A percentile compares a stretch with the other conserved stretches of the same genome.
phyloP scores from a whole-genome alignment of 768 basidiomycete species.

The Trametes punicea region DNA sequence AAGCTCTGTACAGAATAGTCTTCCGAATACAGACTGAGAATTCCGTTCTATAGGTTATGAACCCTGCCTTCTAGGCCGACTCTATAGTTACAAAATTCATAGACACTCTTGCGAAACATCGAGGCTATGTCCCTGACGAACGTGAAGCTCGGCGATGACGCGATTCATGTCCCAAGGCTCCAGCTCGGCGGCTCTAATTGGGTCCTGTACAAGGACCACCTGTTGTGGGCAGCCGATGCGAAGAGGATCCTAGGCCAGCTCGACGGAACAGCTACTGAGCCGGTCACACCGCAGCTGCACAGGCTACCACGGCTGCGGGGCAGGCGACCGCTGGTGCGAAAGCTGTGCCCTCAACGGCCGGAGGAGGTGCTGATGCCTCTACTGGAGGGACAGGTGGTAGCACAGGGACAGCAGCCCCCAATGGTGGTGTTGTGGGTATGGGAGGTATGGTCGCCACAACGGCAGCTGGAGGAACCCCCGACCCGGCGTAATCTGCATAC shows the following conservation, averaged over 20 bases:
- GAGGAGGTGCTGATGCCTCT: not conserved
- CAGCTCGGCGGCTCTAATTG: constrained; percentile 1
- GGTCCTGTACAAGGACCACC: constrained; percentile 5
- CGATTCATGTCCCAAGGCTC: constrained; percentile 4
- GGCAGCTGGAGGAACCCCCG: not conserved
- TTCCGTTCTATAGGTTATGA: too few relatives aligned
- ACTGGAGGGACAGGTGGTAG: constrained; percentile 1
- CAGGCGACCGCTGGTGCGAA: not conserved
- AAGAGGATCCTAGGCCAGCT: constrained; percentile 5
- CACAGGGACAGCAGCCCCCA: not conserved
- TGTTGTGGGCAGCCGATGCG: constrained; percentile 8
- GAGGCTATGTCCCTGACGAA: too few relatives aligned
- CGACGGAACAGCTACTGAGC: not conserved
- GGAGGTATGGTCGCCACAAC: not conserved
- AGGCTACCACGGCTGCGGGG: not conserved
- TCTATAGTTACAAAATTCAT: too few relatives aligned
- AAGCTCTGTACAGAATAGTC: too few relatives aligned
- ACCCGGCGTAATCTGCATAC: too few relatives aligned
- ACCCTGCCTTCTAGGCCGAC: too few relatives aligned
- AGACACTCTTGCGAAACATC: too few relatives aligned
- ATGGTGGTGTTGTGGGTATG: not conserved
- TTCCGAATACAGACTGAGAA: too few relatives aligned
- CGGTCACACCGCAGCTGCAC: not conserved
- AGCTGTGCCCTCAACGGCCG: not conserved
- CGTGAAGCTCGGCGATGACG: too few relatives aligned